Evolutionary conservation across 257 asterid species (phyloP), one percentile per base, ranked within the genome.

Genomic region (Cynanchum wilfordii): DNA sequence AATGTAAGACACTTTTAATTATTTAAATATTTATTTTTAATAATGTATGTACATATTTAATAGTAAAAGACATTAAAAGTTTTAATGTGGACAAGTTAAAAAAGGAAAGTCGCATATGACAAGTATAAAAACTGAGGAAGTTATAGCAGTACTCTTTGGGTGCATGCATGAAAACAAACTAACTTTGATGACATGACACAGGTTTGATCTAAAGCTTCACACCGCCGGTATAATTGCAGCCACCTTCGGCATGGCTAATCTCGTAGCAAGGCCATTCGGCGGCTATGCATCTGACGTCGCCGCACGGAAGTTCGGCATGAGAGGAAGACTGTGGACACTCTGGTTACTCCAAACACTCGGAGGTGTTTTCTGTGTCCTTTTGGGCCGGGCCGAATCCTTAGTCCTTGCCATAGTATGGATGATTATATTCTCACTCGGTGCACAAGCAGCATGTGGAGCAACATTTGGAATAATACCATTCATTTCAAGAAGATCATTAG

Each of bases 371-470:
- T 89, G 92, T 71, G 59, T 85, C 0, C 79, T 83, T 0, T 80
- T 89, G 0, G 95, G 96, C 0, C 67, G 78, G 5, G 82, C 96
- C 0, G 64, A 84, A 7, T 49, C 87, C 0, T 86, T 89, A 0
- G 78, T 81, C 0, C 1, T 83, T 0, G 93, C 96, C 3, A 30
- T 89, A 5, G 13, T 68, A 1, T 27, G 12, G 74, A 89, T 89
- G 96, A 86, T 89, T 80, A 68, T 86, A 45, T 89, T 89, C 88
- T 89, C 96, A 4, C n/a, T 87, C 0, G 83, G 83, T 42, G 85
- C 83, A 2, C 87, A 85, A 38, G 85, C 89, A 0, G 89, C 89
- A 0, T 85, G 89, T 38, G 89, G 89, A 4, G 89, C 89, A 25
- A 78, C 87, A 0, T 85, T 77, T 22, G 89, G 86, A 8, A 68